Percentiles rank a stretch among this genome's conserved stretches.
Evolutionary conservation across 1,139 yeast genomes (phyloP).

Genomic region (Hyphopichia buzzinii): DNA sequence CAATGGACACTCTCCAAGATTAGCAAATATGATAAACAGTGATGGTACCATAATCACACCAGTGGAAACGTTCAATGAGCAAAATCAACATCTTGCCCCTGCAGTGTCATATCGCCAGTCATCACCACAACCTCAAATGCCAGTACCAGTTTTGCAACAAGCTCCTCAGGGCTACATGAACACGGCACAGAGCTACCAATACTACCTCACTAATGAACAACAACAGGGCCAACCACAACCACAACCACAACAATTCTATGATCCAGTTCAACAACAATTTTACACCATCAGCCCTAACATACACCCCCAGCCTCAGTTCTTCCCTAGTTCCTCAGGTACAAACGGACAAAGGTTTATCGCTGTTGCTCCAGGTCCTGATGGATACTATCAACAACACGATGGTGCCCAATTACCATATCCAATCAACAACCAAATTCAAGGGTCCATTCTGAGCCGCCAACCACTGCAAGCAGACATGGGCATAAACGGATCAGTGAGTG

Average conservation of each 20-base stretch:
- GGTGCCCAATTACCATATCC: conserved; percentile 10
- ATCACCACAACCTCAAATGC: conserved; percentile 9
- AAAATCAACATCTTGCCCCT: conserved; percentile 5
- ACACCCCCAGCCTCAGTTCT: conserved; percentile 19
- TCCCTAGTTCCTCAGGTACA: conserved; percentile 22
- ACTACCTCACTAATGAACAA: conserved; percentile 2
- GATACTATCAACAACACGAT: background rate
- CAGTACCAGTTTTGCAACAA: conserved; percentile 12
- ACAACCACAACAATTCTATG: conserved; percentile 44
- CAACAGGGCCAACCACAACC: conserved; percentile 20
- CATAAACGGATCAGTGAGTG: background rate
- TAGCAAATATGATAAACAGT: conserved; percentile 45
- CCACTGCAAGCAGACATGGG: conserved; percentile 1
- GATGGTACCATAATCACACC: conserved; percentile 50
- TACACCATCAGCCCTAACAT: conserved; percentile 38
- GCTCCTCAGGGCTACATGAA: conserved; percentile 7
- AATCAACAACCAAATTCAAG: conserved; percentile 3
- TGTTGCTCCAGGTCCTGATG: background rate
- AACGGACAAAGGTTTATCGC: background rate
- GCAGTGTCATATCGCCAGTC: conserved; percentile 3
- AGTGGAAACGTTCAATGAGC: conserved; percentile 28
- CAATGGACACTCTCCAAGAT: conserved; percentile 34
- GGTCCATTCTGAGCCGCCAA: background rate
- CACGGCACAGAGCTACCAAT: conserved; percentile 3
- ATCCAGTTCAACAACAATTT: conserved; percentile 47